Percentiles rank a stretch among this genome's conserved stretches.
Evolutionary conservation across 345 rosid species (phyloP).

Genomic region (Acer campestre): DNA sequence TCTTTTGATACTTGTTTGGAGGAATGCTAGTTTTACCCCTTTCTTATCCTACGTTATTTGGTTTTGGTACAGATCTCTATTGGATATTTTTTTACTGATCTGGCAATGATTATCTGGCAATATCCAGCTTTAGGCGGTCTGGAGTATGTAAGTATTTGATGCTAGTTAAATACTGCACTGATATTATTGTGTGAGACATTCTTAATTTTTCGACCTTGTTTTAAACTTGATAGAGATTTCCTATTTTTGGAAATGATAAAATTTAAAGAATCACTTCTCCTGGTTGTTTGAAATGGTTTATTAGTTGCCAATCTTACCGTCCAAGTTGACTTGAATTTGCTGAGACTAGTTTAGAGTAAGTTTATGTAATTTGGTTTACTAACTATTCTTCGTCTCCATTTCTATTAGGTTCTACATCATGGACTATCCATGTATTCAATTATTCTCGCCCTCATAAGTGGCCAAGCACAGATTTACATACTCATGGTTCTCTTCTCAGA

Average conservation of each 20-base stretch:
- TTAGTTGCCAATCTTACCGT: neutral
- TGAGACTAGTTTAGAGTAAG: neutral
- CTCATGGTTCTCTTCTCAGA: slow-evolving; percentile 82
- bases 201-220: neutral
- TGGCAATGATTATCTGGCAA: slow-evolving; percentile 74
- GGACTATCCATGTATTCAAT: slow-evolving; percentile 73
- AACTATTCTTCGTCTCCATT: neutral
- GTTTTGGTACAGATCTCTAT: slow-evolving; percentile 55
- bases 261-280: slow-evolving; percentile 7
- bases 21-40: neutral
- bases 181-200: neutral
- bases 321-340: neutral
- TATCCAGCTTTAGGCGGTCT: slow-evolving; percentile 77
- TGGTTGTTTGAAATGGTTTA: neutral
- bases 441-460: slow-evolving; percentile 64
- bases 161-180: neutral
- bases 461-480: slow-evolving; percentile 77
- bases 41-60: slow-evolving; percentile 8
- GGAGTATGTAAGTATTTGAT: slow-evolving; percentile 67
- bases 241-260: neutral
- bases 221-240: neutral
- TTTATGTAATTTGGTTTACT: neutral
- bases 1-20: neutral
- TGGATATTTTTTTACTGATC: slow-evolving; percentile 80
- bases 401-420: slow-evolving; percentile 70